Conservation (phyloP, 2,329 filamentous ascomycete genomes). For the Talaromyces marneffei region DNA sequence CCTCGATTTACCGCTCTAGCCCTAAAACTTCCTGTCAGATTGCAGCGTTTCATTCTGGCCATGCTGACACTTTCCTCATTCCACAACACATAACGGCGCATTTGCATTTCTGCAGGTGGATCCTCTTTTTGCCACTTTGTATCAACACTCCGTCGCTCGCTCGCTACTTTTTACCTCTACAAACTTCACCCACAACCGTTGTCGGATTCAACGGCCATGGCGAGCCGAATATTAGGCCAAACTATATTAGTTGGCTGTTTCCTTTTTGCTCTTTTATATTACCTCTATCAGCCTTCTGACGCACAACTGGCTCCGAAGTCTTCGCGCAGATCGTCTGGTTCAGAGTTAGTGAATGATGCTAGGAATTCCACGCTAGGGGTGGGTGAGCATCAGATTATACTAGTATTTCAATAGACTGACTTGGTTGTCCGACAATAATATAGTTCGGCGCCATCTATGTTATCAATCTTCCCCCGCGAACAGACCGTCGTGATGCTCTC, state of each 20-base stretch:
- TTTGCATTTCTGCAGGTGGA: background rate
- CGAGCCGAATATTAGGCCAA: constrained; percentile 12
- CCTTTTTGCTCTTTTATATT: constrained; percentile 9
- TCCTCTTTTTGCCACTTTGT: constrained; percentile 1
- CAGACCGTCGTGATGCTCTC: constrained; percentile 48
- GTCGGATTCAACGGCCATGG: constrained; percentile 4
- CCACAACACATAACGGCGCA: background rate
- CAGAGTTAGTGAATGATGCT: constrained; percentile 4
- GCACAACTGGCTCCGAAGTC: constrained; percentile 3
- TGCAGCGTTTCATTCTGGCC: background rate
- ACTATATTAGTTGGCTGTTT: constrained; percentile 11
- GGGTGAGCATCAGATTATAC: background rate
- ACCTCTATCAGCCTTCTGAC: constrained; percentile 12
- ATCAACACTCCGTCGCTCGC: background rate
- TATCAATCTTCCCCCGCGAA: constrained; percentile 43
- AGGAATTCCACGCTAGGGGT: constrained; percentile 12
- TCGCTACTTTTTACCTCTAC: background rate
- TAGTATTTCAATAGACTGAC: background rate
- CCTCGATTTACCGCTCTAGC: background rate
- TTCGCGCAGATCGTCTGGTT: background rate
- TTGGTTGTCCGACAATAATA: background rate
- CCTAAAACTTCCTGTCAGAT: background rate
- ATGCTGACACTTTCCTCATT: background rate
- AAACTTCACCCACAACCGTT: background rate
- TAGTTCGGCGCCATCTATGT: constrained; percentile 45